These are phyloP conservation scores for Thalassiosira profunda DNA, from an alignment of 108 stramenopile genomes.

Conservation along the genomic window DNA sequence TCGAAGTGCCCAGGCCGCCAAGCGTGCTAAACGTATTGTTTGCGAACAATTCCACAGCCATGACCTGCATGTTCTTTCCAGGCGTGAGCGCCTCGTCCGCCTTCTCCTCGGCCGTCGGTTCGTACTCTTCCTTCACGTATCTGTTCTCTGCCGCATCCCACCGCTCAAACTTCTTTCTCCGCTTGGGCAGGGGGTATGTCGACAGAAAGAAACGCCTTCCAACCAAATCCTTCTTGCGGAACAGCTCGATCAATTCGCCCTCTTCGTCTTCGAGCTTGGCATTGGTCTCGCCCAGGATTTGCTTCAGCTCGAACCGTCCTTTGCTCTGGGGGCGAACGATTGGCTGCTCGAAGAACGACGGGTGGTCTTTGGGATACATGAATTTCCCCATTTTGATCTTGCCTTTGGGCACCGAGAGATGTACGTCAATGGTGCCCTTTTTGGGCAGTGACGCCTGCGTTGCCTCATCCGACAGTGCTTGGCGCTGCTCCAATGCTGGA, in stretches of 20 bases:
- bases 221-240: conserved; percentile 62
- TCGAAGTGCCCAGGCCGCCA: conserved; percentile 67
- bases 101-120: conserved; percentile 37
- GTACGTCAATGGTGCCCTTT: conserved; percentile 50
- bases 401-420: conserved; percentile 80
- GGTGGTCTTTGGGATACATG: conserved; percentile 80
- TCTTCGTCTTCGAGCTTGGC: conserved; percentile 48
- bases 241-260: conserved; percentile 58
- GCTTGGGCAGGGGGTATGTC: conserved; percentile 61
- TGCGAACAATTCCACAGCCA: conserved; percentile 72
- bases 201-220: conserved; percentile 73
- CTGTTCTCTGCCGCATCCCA: conserved; percentile 72
- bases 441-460: conserved; percentile 2
- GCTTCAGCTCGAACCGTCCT: conserved; percentile 70
- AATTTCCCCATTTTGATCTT: conserved; percentile 77
- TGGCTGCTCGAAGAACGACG: conserved; percentile 82
- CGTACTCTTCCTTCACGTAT: conserved; percentile 59
- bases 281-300: conserved; percentile 73
- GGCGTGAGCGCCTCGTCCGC: conserved; percentile 55
- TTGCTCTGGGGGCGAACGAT: conserved; percentile 60
- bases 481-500: conserved; percentile 46
- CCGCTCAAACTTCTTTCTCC: conserved; percentile 55
- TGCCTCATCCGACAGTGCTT: conserved; percentile 15
- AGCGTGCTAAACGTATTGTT: conserved; percentile 85
- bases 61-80: conserved; percentile 50